phyloP scores from a whole-genome alignment of 106 monocot species.

The Vanilla planifolia region DNA sequence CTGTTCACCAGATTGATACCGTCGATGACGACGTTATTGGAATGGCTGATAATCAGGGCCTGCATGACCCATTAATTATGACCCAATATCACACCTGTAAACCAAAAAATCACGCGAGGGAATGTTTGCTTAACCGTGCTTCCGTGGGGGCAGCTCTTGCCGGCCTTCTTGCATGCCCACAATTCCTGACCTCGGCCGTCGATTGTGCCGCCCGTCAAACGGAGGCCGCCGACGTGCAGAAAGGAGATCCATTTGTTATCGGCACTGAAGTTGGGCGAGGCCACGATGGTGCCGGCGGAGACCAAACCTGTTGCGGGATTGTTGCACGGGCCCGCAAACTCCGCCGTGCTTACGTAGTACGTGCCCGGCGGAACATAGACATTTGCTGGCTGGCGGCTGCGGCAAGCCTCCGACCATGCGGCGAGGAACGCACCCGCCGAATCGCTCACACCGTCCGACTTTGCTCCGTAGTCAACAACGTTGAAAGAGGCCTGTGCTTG shows the following conservation, averaged over 20 bases:
- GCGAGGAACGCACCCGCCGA: slow-evolving; percentile 26
- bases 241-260: slow-evolving; percentile 18
- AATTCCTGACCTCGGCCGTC: slow-evolving; percentile 15
- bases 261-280: slow-evolving; percentile 7
- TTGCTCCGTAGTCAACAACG: slow-evolving; percentile 33
- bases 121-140: slow-evolving; percentile 2
- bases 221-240: slow-evolving; percentile 18
- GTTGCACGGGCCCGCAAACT: slow-evolving; percentile 42
- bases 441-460: slow-evolving; percentile 26
- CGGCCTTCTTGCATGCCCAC: slow-evolving; percentile 23
- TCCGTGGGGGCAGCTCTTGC: slow-evolving; percentile 14
- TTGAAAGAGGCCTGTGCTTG: no score
- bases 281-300: slow-evolving; percentile 38
- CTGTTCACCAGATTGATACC: slow-evolving; percentile 29
- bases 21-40: slow-evolving; percentile 19
- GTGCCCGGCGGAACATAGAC: slow-evolving; percentile 34
- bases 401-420: slow-evolving; percentile 46
- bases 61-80: slow-evolving; percentile 8
- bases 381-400: slow-evolving; percentile 5
- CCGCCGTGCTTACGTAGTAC: slow-evolving; percentile 24
- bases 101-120: not conserved
- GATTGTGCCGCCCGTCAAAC: slow-evolving; percentile 15
- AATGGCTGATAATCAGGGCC: slow-evolving; percentile 18
- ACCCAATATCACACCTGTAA: not conserved
- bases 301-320: slow-evolving; percentile 3